A percentile compares a stretch with the other conserved stretches of the same genome.
phyloP scores from a whole-genome alignment of 106 monocot species.

The Ottelia alismoides region DNA sequence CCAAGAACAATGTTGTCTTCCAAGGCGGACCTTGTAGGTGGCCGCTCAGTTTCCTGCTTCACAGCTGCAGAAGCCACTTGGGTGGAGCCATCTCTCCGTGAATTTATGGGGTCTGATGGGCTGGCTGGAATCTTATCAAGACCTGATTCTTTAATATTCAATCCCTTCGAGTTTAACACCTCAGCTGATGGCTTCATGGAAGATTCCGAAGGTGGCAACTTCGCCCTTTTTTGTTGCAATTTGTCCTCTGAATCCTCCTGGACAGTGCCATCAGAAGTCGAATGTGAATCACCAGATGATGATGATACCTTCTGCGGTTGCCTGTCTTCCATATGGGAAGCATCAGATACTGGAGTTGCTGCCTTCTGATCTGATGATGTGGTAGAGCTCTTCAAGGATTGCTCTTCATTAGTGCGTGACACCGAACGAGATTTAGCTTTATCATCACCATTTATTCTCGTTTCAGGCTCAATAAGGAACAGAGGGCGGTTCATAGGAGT shows the following conservation, averaged over 20 bases:
- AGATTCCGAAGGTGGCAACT: neutral
- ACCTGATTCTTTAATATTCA: neutral
- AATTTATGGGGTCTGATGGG: too few relatives aligned
- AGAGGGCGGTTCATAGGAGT: conserved; percentile 2
- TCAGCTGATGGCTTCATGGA: neutral
- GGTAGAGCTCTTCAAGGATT: neutral
- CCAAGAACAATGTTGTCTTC: conserved; percentile 28
- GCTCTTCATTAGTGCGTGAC: conserved; percentile 3
- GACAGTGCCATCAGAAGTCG: too few relatives aligned
- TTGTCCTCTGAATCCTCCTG: conserved; percentile 12
- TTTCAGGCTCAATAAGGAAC: conserved; percentile 11
- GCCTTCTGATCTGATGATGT: neutral
- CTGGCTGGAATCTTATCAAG: too few relatives aligned
- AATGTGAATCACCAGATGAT: neutral
- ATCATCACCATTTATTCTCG: conserved; percentile 16
- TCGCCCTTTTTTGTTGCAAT: neutral
- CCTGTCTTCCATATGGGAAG: neutral
- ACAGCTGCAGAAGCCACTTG: too few relatives aligned
- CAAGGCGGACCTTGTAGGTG: conserved; percentile 6
- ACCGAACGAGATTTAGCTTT: neutral
- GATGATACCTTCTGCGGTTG: neutral
- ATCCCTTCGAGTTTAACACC: neutral
- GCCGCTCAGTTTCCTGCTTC: neutral
- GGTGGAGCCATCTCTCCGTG: too few relatives aligned
- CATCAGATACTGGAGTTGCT: conserved; percentile 8